phyloP scores from a whole-genome alignment of 768 basidiomycete species.

The Suillus sp. region DNA sequence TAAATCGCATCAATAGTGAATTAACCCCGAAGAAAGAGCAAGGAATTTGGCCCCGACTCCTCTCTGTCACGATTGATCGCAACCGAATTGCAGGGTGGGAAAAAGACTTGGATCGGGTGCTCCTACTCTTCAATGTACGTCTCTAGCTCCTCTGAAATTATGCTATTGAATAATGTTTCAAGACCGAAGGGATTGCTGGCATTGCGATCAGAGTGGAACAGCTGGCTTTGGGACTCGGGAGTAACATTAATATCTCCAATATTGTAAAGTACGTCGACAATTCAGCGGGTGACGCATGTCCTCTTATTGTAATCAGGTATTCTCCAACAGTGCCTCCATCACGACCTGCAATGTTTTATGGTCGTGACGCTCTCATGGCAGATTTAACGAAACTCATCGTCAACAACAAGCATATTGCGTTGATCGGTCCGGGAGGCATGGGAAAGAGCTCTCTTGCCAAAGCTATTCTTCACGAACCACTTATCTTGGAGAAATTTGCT shows the following conservation, averaged over 20 bases:
- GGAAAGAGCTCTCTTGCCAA: too few species aligned
- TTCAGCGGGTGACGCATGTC: not conserved
- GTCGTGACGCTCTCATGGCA: not conserved
- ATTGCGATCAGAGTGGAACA: not conserved
- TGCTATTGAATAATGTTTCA: not conserved
- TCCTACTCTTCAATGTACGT: not conserved
- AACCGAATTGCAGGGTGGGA: not conserved
- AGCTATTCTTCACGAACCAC: too few species aligned
- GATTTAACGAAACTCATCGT: not conserved
- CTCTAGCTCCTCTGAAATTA: not conserved
- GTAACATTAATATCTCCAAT: not conserved
- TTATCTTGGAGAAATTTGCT: too few species aligned
- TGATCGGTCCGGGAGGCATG: not conserved
- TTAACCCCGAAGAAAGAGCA: not conserved
- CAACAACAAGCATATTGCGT: not conserved
- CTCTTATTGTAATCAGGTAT: not conserved
- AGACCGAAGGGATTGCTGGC: not conserved
- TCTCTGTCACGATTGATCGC: not conserved
- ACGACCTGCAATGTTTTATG: not conserved
- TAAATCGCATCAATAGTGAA: not conserved
- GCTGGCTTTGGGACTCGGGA: not conserved
- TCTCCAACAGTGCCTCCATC: not conserved
- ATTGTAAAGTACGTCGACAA: not conserved
- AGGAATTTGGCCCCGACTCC: not conserved
- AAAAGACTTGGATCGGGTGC: not conserved